A percentile compares a stretch with the other conserved stretches of the same genome.
Conservation (phyloP, 768 basidiomycete genomes). For the Kwoniella sp. region DNA sequence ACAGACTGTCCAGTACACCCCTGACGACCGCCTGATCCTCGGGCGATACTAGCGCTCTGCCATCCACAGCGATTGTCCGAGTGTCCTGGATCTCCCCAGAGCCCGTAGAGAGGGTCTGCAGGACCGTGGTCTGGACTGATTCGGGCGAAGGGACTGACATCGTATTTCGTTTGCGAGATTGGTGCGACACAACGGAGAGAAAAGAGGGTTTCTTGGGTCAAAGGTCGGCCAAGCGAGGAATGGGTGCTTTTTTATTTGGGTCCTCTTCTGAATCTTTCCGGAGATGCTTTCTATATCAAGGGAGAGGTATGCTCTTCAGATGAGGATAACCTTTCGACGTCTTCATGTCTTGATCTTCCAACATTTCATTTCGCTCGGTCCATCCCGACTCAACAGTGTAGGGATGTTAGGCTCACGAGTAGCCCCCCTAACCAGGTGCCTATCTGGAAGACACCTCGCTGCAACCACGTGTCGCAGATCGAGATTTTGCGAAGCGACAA, state of each 20-base stretch:
- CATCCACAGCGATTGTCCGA: slow-evolving; percentile 44
- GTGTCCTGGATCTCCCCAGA: slow-evolving; percentile 55
- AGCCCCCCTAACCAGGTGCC: background rate
- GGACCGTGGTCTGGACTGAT: slow-evolving; percentile 73
- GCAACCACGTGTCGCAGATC: background rate
- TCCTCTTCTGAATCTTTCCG: too few relatives aligned
- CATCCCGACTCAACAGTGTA: background rate
- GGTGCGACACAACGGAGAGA: background rate
- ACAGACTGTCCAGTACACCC: slow-evolving; percentile 86
- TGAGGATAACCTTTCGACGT: too few relatives aligned
- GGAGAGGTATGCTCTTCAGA: too few relatives aligned
- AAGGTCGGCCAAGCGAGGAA: too few relatives aligned
- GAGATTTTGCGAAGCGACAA: background rate
- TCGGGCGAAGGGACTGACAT: slow-evolving; percentile 57
- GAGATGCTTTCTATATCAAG: too few relatives aligned
- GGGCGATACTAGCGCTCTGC: slow-evolving; percentile 27
- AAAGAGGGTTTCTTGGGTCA: too few relatives aligned
- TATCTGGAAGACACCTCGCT: background rate
- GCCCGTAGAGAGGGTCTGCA: slow-evolving; percentile 66
- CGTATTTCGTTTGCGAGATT: too few relatives aligned
- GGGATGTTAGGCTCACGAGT: background rate
- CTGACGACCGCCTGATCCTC: slow-evolving; percentile 74
- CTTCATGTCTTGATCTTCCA: background rate
- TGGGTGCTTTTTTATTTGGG: too few relatives aligned
- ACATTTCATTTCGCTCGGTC: background rate